Percentiles rank a stretch among this genome's conserved stretches.
phyloP scores from a whole-genome alignment of 768 basidiomycete genomes.

The Suillus weaverae region DNA sequence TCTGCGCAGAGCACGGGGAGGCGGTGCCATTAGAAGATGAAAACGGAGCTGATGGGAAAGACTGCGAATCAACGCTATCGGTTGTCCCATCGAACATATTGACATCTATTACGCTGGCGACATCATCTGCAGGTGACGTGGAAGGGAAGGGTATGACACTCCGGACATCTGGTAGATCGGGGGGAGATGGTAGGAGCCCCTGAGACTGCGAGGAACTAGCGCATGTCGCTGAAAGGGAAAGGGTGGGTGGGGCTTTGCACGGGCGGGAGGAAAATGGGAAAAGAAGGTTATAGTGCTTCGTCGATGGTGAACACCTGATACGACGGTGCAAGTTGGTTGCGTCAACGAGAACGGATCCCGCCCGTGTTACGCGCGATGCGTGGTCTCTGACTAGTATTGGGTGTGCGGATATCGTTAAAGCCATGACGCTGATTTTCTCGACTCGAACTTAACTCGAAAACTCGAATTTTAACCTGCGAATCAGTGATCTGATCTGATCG shows the following conservation, averaged over 20 bases:
- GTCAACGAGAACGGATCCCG: conserved; percentile 1
- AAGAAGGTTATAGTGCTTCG: conserved; percentile 13
- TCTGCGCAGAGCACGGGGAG: conserved; percentile 13
- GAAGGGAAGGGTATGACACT: conserved; percentile 41
- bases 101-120: conserved; percentile 18
- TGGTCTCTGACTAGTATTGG: conserved; percentile 6
- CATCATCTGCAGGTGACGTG: conserved; percentile 18
- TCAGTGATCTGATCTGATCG: background rate
- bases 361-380: conserved; percentile 9
- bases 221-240: conserved; percentile 37
- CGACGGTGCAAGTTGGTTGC: conserved; percentile 12
- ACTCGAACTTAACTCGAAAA: conserved; percentile 5
- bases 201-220: conserved; percentile 20
- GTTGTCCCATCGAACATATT: conserved; percentile 30
- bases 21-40: background rate
- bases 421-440: background rate
- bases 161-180: conserved; percentile 29
- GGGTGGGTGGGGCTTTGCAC: conserved; percentile 38
- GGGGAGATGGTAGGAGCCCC: conserved; percentile 11
- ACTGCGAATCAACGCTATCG: conserved; percentile 4
- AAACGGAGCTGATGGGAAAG: conserved; percentile 6
- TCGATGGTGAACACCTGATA: conserved; percentile 1
- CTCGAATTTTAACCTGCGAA: background rate
- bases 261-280: conserved; percentile 23
- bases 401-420: conserved; percentile 1